These are phyloP conservation scores for Perilla frutescens DNA, from an alignment of 257 asterid species.

Conservation along the genomic window DNA sequence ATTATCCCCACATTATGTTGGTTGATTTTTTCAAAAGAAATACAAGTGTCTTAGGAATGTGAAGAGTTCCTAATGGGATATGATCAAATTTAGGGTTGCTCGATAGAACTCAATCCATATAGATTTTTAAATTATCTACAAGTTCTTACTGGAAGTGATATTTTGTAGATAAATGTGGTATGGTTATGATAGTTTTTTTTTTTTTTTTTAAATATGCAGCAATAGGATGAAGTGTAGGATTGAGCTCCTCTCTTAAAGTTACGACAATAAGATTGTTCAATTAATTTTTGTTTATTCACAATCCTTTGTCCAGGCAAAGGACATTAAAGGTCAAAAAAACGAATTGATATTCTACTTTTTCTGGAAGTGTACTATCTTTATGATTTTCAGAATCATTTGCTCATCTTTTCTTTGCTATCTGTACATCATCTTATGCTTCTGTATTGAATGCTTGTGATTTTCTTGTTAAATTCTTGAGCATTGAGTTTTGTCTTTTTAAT, in stretches of 20 bases:
- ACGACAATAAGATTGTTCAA: background rate
- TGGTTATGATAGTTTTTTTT: too few species aligned
- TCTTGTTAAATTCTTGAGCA: slow-evolving; percentile 2
- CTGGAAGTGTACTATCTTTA: background rate
- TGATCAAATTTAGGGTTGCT: too few species aligned
- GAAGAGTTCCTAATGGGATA: too few species aligned
- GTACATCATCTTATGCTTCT: slow-evolving; percentile 19
- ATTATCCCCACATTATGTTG: too few species aligned
- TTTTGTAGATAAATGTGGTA: too few species aligned
- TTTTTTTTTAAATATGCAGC: too few species aligned
- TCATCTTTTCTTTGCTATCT: slow-evolving; percentile 3
- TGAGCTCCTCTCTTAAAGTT: background rate
- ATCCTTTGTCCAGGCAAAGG: background rate
- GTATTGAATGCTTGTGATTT: background rate
- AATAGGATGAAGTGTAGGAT: background rate
- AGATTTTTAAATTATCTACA: too few species aligned
- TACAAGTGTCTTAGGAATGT: too few species aligned
- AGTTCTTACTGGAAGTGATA: too few species aligned
- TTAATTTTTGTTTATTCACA: background rate
- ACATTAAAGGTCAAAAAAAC: background rate
- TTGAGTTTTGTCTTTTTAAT: slow-evolving; percentile 6
- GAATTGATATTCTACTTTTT: background rate
- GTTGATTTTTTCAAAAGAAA: too few species aligned
- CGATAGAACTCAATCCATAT: too few species aligned
- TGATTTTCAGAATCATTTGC: slow-evolving; percentile 11